Evolutionary conservation across 805 yeast species (phyloP).

Genomic region (Spathaspora passalidarum): DNA sequence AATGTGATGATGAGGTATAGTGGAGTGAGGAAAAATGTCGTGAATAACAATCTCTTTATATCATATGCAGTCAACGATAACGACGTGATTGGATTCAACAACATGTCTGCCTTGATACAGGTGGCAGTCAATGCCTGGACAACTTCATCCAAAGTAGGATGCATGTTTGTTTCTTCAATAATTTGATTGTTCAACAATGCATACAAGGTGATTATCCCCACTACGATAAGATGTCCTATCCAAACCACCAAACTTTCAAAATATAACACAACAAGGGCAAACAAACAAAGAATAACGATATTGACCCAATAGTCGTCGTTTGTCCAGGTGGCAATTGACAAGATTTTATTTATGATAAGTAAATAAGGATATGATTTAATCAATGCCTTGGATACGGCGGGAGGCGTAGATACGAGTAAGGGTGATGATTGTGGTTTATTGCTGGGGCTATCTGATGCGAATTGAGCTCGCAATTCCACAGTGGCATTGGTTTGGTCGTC

Average conservation of each 20-base stretch:
- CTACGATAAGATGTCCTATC: slow-evolving; percentile 76
- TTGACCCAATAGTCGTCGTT: slow-evolving; percentile 78
- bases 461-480: slow-evolving; percentile 28
- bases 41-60: slow-evolving; percentile 72
- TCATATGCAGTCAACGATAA: slow-evolving; percentile 75
- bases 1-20: slow-evolving; percentile 68
- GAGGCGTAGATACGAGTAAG: slow-evolving; percentile 83
- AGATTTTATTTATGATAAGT: slow-evolving; percentile 62
- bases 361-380: slow-evolving; percentile 84
- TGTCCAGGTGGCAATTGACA: slow-evolving; percentile 88
- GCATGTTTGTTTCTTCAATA: slow-evolving; percentile 53
- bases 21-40: slow-evolving; percentile 85
- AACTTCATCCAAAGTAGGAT: slow-evolving; percentile 85
- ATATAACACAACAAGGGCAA: slow-evolving; percentile 62
- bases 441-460: slow-evolving; percentile 10
- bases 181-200: slow-evolving; percentile 57
- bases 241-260: slow-evolving; percentile 77
- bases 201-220: slow-evolving; percentile 57
- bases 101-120: slow-evolving; percentile 70
- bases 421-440: slow-evolving; percentile 65
- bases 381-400: slow-evolving; percentile 80
- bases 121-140: slow-evolving; percentile 73
- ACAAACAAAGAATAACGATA: slow-evolving; percentile 54
- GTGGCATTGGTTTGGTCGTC: neutral
- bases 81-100: slow-evolving; percentile 76